Percentiles rank a stretch among this genome's conserved stretches.
These are phyloP conservation scores for Nemania sp. DNA, from an alignment of 2,329 filamentous ascomycete species.

Conservation along the genomic window DNA sequence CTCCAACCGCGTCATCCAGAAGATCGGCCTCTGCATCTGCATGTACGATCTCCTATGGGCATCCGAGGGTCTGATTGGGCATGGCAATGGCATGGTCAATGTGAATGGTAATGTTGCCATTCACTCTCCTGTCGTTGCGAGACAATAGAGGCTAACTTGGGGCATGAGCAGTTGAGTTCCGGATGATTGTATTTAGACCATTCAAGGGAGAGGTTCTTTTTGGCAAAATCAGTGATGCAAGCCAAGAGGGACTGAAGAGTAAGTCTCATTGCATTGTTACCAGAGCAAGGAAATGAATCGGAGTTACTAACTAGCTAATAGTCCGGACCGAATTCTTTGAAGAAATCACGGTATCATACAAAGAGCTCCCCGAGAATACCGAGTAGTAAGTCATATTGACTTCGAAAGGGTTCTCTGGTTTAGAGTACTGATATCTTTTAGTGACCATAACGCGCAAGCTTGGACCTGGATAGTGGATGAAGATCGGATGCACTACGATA, in stretches of 20 bases:
- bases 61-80: conserved; percentile 93
- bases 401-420: conserved; percentile 35
- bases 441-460: conserved; percentile 78
- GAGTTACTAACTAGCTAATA: conserved; percentile 48
- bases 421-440: conserved; percentile 53
- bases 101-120: conserved; percentile 76
- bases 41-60: conserved; percentile 91
- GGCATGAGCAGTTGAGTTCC: conserved; percentile 79
- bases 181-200: conserved; percentile 91
- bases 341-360: conserved; percentile 84
- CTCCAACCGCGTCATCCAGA: conserved; percentile 90
- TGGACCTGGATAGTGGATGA: conserved; percentile 88
- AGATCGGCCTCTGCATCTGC: conserved; percentile 92
- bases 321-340: conserved; percentile 93
- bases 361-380: conserved; percentile 79
- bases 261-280: conserved; percentile 43
- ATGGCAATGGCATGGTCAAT: conserved; percentile 91
- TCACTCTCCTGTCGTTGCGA: neutral
- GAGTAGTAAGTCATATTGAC: conserved; percentile 73
- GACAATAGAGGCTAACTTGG: conserved; percentile 1
- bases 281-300: neutral
- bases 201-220: conserved; percentile 95
- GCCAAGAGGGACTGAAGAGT: conserved; percentile 78
- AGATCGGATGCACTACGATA: conserved; percentile 85
- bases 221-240: conserved; percentile 83